phyloP scores from a whole-genome alignment of 1,284 basidiomycete genomes.

The Coniferiporia sulphurascens region DNA sequence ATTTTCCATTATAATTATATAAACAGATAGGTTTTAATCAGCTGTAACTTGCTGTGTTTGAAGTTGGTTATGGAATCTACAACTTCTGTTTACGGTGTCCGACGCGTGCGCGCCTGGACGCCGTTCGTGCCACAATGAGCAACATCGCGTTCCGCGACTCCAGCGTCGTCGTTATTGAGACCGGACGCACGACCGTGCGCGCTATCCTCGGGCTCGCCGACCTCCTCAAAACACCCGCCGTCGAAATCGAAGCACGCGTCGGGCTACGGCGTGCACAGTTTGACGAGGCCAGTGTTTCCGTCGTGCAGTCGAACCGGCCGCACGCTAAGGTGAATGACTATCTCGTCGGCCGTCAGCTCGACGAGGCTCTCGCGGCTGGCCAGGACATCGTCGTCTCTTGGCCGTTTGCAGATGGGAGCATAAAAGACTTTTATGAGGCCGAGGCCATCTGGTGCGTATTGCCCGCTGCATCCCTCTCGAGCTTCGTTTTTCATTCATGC shows the following conservation, averaged over 20 bases:
- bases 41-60: background rate
- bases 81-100: background rate
- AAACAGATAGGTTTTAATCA: too few relatives aligned
- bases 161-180: constrained; percentile 78
- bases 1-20: too few relatives aligned
- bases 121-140: constrained; percentile 24
- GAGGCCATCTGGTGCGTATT: constrained; percentile 81
- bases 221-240: constrained; percentile 66
- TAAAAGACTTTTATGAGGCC: constrained; percentile 85
- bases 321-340: constrained; percentile 69
- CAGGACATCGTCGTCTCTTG: constrained; percentile 74
- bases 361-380: constrained; percentile 70
- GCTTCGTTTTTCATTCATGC: constrained; percentile 11
- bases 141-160: constrained; percentile 71
- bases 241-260: constrained; percentile 72
- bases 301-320: constrained; percentile 34
- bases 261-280: constrained; percentile 46
- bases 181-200: constrained; percentile 62
- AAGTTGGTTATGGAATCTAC: too few relatives aligned
- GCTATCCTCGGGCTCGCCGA: constrained; percentile 81
- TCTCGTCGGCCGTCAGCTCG: constrained; percentile 78
- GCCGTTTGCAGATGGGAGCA: constrained; percentile 77
- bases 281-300: constrained; percentile 32
- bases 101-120: background rate
- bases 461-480: background rate